Evolutionary conservation across 2,329 filamentous ascomycete genomes (phyloP).

Genomic region (Plectosphaerella plurivora): DNA sequence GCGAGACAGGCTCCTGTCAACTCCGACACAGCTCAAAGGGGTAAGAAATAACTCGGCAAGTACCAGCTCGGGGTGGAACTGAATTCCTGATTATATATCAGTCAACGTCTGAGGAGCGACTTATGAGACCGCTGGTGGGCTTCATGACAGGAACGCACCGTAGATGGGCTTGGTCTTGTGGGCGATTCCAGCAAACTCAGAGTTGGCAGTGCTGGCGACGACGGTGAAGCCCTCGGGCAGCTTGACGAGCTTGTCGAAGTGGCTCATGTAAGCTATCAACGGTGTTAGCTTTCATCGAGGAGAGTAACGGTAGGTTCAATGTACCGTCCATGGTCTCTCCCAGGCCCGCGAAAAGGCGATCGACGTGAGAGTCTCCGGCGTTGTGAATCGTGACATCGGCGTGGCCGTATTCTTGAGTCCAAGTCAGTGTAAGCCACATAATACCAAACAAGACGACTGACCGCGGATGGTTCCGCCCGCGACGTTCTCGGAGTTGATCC

Average conservation of each 20-base stretch:
- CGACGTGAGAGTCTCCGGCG: constrained; percentile 54
- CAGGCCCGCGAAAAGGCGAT: constrained; percentile 74
- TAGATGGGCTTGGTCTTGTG: constrained; percentile 67
- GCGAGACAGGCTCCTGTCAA: no score
- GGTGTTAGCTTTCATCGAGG: not conserved
- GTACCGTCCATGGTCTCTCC: constrained; percentile 58
- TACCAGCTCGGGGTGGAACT: constrained; percentile 91
- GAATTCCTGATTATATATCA: constrained; percentile 46
- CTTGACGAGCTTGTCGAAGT: constrained; percentile 77
- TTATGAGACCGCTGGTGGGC: not conserved
- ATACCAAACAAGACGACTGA: no score
- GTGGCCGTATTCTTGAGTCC: constrained; percentile 9
- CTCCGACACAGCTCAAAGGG: no score
- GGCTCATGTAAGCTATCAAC: constrained; percentile 69
- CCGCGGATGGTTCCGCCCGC: constrained; percentile 9
- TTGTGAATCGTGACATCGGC: constrained; percentile 55
- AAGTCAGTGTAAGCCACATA: no score
- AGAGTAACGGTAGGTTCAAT: not conserved
- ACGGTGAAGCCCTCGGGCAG: constrained; percentile 70
- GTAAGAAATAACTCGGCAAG: no score
- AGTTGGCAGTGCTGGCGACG: constrained; percentile 72
- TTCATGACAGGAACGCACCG: constrained; percentile 1
- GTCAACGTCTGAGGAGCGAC: not conserved
- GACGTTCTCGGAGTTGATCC: constrained; percentile 44
- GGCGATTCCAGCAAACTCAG: constrained; percentile 75